These are phyloP conservation scores for Somion occarium DNA, from an alignment of 1,284 basidiomycete genomes.

Conservation along the genomic window DNA sequence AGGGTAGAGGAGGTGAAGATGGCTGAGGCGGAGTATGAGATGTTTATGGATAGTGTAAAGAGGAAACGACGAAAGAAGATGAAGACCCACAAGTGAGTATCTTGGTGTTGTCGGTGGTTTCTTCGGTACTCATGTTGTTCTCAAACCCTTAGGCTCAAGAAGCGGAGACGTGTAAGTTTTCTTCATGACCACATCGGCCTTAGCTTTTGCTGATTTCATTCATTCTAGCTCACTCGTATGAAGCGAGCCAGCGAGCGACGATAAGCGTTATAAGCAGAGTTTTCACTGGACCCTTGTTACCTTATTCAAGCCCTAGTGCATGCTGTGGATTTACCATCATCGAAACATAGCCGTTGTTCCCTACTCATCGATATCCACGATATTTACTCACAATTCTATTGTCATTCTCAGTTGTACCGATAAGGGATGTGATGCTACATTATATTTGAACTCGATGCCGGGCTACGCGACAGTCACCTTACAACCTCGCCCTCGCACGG, in stretches of 20 bases:
- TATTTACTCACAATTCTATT: too few relatives aligned
- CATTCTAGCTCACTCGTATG: constrained; percentile 4
- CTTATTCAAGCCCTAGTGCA: background rate
- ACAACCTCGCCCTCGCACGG: background rate
- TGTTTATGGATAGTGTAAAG: constrained; percentile 73
- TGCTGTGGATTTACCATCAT: too few relatives aligned
- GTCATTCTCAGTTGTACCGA: too few relatives aligned
- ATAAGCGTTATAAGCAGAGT: background rate
- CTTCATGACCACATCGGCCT: too few relatives aligned
- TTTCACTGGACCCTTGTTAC: background rate
- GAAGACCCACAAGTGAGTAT: constrained; percentile 83
- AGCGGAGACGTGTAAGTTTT: constrained; percentile 49
- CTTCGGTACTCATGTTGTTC: constrained; percentile 8
- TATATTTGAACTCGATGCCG: too few relatives aligned
- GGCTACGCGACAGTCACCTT: background rate
- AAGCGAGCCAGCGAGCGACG: constrained; percentile 1
- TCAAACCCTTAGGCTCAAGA: constrained; percentile 44
- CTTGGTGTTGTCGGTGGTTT: background rate
- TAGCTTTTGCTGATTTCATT: too few relatives aligned
- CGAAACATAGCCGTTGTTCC: too few relatives aligned
- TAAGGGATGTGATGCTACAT: too few relatives aligned
- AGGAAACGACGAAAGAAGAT: constrained; percentile 84
- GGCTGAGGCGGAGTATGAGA: constrained; percentile 53
- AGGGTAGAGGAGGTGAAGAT: constrained; percentile 44
- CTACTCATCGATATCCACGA: too few relatives aligned